These are phyloP conservation scores for Glomus cerebriforme DNA, from an alignment of 192 early-diverging fungal genomes.

Conservation along the genomic window DNA sequence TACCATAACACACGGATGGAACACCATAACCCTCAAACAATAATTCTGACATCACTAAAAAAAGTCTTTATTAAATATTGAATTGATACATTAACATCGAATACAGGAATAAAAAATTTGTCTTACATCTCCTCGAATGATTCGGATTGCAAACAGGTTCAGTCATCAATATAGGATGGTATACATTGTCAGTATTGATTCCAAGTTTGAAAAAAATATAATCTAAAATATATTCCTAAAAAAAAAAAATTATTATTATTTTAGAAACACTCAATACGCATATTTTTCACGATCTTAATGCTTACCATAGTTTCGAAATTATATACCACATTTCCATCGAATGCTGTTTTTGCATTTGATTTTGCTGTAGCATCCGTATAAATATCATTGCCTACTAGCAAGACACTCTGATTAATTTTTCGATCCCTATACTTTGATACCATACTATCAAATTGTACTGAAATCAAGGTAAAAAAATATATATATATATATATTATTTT, in stretches of 20 bases:
- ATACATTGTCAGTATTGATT: constrained; percentile 65
- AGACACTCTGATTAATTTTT: constrained; percentile 43
- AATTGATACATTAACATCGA: neutral
- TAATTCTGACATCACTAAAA: constrained; percentile 79
- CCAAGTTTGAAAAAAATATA: constrained; percentile 84
- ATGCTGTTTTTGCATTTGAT: constrained; percentile 60
- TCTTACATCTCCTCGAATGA: constrained; percentile 72
- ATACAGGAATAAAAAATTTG: neutral
- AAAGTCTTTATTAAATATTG: neutral
- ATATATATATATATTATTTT: neutral
- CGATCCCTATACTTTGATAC: constrained; percentile 68
- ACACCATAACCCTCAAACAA: constrained; percentile 85
- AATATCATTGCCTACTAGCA: constrained; percentile 71
- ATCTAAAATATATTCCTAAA: constrained; percentile 80
- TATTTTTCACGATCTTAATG: constrained; percentile 25
- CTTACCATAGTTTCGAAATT: constrained; percentile 78
- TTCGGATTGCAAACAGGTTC: constrained; percentile 79
- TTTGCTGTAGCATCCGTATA: constrained; percentile 53
- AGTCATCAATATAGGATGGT: constrained; percentile 87
- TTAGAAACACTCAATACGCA: neutral
- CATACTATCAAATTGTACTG: constrained; percentile 74
- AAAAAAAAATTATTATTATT: neutral
- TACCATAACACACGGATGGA: constrained; percentile 78
- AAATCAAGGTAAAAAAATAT: neutral
- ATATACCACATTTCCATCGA: constrained; percentile 66